Base-by-base conservation (phyloP, 305 asterid genomes). In the Rubia peregrina region DNA sequence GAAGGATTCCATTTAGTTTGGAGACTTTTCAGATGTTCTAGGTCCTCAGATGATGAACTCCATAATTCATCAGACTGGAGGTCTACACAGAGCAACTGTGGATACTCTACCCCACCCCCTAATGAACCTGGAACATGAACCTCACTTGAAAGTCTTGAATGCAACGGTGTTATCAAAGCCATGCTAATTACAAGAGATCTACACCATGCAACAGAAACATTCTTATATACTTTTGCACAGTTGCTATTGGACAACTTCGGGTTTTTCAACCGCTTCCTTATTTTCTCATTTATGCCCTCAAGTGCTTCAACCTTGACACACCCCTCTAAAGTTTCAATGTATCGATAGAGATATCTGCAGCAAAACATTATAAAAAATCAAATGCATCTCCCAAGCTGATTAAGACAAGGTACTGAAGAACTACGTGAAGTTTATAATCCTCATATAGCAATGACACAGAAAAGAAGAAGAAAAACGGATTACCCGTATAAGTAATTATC, bases 181-280 rank as follows among this genome's bases (percentile, higher is more conserved):
- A 94, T 88, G 86, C 89, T 89, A 55, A 94, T 87, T 71, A 94
- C 99, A 42, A 94, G 98, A 69, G 98, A 86, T 77, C 96, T 85
- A 77, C 99, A 94, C 99, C 99, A 94, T 80, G 99, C 96, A 74
- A 94, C 86, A 61, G 96, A 94, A 69, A 94, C 95, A 68, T 84
- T 95, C 77, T 88, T 89, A 68, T 89, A 89, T 70, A 91, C 89
- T 85, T 84, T 89, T 44, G 96, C 87, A 30, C 81, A 82, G 85
- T 81, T 83, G 74, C 95, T 85, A 70, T 85, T 91, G 4, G 99
- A 88, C 85, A 91, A 76, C 82, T 94, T 91, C 46, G 98, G 98
- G 85, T 94, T 94, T 95, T 94, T 94, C 81, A 94, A 67, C 49
- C 99, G 95, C 87, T 90, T 94, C 71, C 99, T 80, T 79, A 94